These are phyloP conservation scores for Talaromyces wortmannii DNA, from an alignment of 495 filamentous ascomycete species.

Conservation along the genomic window DNA sequence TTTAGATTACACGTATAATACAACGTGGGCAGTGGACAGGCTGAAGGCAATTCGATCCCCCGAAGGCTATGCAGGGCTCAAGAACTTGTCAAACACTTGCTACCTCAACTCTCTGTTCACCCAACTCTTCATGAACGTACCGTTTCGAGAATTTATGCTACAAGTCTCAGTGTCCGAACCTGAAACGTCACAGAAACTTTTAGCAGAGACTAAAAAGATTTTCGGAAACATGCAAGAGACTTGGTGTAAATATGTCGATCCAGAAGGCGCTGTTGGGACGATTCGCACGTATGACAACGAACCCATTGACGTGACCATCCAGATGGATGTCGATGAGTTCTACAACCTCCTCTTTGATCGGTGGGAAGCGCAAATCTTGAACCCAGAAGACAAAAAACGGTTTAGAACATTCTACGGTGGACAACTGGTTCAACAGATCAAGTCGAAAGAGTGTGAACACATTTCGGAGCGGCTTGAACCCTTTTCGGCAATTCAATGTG, in stretches of 20 bases:
- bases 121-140: slow-evolving; percentile 94
- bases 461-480: slow-evolving; percentile 86
- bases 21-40: slow-evolving; percentile 55
- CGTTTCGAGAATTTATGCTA: slow-evolving; percentile 82
- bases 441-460: slow-evolving; percentile 88
- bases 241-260: slow-evolving; percentile 63
- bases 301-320: slow-evolving; percentile 77
- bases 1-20: slow-evolving; percentile 47
- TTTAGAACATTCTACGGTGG: slow-evolving; percentile 88
- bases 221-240: slow-evolving; percentile 85
- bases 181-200: slow-evolving; percentile 54
- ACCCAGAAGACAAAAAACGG: slow-evolving; percentile 57
- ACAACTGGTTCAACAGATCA: slow-evolving; percentile 88
- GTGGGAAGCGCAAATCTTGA: slow-evolving; percentile 76
- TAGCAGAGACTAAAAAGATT: slow-evolving; percentile 70
- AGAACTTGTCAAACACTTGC: slow-evolving; percentile 92
- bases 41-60: slow-evolving; percentile 61
- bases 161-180: slow-evolving; percentile 49
- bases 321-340: slow-evolving; percentile 99
- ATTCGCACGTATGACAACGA: slow-evolving; percentile 80
- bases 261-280: slow-evolving; percentile 61
- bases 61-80: slow-evolving; percentile 75
- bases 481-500: slow-evolving; percentile 94
- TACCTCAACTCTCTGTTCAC: slow-evolving; percentile 95
- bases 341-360: slow-evolving; percentile 90